Evolutionary conservation across 176 grass and related monocot genomes (phyloP).

Genomic region (Leersia perrieri): DNA sequence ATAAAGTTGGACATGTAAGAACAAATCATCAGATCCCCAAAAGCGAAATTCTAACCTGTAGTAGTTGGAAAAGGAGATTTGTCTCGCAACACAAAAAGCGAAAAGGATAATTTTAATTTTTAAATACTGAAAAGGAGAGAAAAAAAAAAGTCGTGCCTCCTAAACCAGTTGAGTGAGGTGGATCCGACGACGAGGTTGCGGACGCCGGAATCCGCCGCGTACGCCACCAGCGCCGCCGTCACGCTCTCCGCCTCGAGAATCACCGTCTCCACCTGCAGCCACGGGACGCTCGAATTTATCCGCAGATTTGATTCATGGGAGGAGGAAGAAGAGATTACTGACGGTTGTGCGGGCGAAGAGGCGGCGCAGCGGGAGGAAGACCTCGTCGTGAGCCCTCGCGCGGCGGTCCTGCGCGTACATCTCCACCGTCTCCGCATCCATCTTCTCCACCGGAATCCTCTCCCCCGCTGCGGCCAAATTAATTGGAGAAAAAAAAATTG

Average conservation of each 20-base stretch:
- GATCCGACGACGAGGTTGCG: conserved; percentile 71
- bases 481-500: neutral
- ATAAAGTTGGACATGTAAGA: neutral
- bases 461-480: conserved; percentile 79
- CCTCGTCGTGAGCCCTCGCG: conserved; percentile 52
- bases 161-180: conserved; percentile 44
- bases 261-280: conserved; percentile 77
- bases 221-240: conserved; percentile 56
- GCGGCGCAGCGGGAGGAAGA: conserved; percentile 57
- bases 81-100: neutral
- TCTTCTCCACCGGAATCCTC: conserved; percentile 54
- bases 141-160: conserved; percentile 36
- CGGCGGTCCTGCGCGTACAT: conserved; percentile 69
- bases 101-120: neutral
- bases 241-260: conserved; percentile 73
- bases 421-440: conserved; percentile 55
- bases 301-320: neutral
- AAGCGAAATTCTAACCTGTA: neutral
- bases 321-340: neutral
- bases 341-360: conserved; percentile 57
- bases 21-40: conserved; percentile 1
- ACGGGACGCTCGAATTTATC: neutral
- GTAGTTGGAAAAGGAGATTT: neutral
- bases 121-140: neutral
- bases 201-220: conserved; percentile 56